Evolutionary conservation across 768 basidiomycete species (phyloP), one percentile per base, ranked within the genome.

Genomic region (Mycena polygramma): DNA sequence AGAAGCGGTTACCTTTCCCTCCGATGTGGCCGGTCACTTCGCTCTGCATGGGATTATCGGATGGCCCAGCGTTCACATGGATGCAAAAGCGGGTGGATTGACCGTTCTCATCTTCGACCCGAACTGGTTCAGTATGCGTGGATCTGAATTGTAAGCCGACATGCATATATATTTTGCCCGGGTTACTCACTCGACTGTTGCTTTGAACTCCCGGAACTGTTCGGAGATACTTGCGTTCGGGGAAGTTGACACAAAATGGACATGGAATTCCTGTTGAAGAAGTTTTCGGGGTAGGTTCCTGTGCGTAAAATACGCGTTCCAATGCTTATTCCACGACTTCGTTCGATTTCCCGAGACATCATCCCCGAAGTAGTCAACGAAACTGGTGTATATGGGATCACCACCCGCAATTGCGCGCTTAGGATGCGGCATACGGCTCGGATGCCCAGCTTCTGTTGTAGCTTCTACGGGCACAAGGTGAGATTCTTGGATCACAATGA

Each of bases 21-120:
- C 86, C 83, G 46, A 82, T 83, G 37, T 88, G 86, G 0, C 79
- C 78, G 6, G 76, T 79, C 1, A 73, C 68, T 68, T 84, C 81
- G 57, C 81, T 80, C 67, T 84, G 83, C 46, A 81, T 75, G 0
- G 83, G 85, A 68, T 85, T 86, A 61, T 85, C 82, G 0, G 79
- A 82, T 0, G 80, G 81, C 0, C 71, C 65, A 45, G 79, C 82
- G 24, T 81, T 74, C 0, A 63, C 73, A 51, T 75, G 68, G 48
- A 83, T 54, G 36, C 74, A 79, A 52, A 83, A 62, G 0, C 75
- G 55, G 14, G 79, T 75, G 15, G 77, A 63, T 14, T 75, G 55
- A 0, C 78, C 73, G 0, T 74, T 70, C 0, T 55, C 78, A 67
- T 84, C 78, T 57, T 70, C 78, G 1, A 83, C 78, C 35, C 74